phyloP scores from a whole-genome alignment of 352 stramenopile species.

The Pythium dissimile region DNA sequence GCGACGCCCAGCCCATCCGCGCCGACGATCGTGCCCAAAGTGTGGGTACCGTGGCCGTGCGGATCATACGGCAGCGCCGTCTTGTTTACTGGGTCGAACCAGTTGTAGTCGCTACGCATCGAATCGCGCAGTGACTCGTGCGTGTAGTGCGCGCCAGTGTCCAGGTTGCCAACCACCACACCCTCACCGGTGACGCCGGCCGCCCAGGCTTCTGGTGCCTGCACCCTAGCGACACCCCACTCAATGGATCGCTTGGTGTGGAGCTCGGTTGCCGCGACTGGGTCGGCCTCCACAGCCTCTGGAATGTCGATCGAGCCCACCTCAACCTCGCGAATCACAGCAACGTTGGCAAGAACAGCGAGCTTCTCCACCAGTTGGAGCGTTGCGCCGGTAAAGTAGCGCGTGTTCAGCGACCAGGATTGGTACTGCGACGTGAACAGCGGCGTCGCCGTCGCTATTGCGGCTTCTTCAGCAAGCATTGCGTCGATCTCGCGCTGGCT shows the following conservation, averaged over 20 bases:
- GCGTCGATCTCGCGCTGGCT: slow-evolving; percentile 19
- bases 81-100: slow-evolving; percentile 23
- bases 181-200: slow-evolving; percentile 20
- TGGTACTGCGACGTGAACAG: slow-evolving; percentile 9
- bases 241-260: slow-evolving; percentile 15
- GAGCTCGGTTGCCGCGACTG: neutral
- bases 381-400: slow-evolving; percentile 16
- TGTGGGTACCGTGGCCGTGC: slow-evolving; percentile 28
- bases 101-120: slow-evolving; percentile 26
- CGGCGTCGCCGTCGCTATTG: neutral
- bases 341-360: slow-evolving; percentile 2
- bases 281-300: neutral
- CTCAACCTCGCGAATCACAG: slow-evolving; percentile 11
- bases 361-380: slow-evolving; percentile 17
- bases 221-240: slow-evolving; percentile 19
- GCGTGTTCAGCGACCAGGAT: slow-evolving; percentile 14
- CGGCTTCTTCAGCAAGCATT: slow-evolving; percentile 5
- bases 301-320: neutral
- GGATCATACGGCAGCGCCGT: slow-evolving; percentile 12
- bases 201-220: slow-evolving; percentile 16
- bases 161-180: slow-evolving; percentile 27
- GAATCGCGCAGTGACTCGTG: slow-evolving; percentile 11
- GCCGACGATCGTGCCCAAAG: slow-evolving; percentile 23
- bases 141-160: slow-evolving; percentile 22
- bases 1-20: slow-evolving; percentile 24